Evolutionary conservation across 306 rosid species (phyloP), one percentile per base, ranked within the genome.

Genomic region (Echinosophora koreensis): DNA sequence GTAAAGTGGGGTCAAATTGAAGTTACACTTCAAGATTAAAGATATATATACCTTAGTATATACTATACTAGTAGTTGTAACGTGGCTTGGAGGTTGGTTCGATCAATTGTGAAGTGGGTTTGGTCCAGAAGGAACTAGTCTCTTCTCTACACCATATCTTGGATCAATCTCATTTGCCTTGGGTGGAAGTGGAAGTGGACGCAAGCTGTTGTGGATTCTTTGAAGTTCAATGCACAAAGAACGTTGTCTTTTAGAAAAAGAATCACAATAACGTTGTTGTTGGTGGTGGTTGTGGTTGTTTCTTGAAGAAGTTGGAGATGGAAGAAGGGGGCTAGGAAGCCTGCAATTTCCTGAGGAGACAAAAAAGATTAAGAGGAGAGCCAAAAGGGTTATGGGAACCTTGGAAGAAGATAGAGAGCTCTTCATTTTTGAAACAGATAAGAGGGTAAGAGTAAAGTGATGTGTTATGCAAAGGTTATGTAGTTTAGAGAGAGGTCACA

Each of bases 61-160:
- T 41, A 41, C 32, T 41, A 44, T 44, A 44, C 50, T 44, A 44
- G 50, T 44, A 41, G 14, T 44, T 41, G 46, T 7, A 41, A 41
- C 2, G 46, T 41, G 46, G 73, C 22, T 60, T 6, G n/a, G 69
- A 56, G 46, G 42, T 41, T 22, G 55, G 49, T 46, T 13, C 7
- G 54, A 58, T 89, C 86, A 92, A 57, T 95, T 95, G 86, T 95
- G 99, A 74, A 95, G 99, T 65, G 97, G 99, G 94, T 95, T 95
- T 34, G 99, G 99, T 3, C 99, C 99, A 8, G 97, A 82, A 11
- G 99, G 99, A 32, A 95, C 97, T 1, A 81, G 61, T 82, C 99
- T 87, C 90, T 92, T 95, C 77, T 95, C 96, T 13, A 67, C 92
- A 8, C 92, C 99, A 59, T 83, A 90, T 87, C 88, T 90, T 42